phyloP scores from a whole-genome alignment of 2,329 filamentous ascomycete genomes.

The Paraphaeosphaeria minitans region DNA sequence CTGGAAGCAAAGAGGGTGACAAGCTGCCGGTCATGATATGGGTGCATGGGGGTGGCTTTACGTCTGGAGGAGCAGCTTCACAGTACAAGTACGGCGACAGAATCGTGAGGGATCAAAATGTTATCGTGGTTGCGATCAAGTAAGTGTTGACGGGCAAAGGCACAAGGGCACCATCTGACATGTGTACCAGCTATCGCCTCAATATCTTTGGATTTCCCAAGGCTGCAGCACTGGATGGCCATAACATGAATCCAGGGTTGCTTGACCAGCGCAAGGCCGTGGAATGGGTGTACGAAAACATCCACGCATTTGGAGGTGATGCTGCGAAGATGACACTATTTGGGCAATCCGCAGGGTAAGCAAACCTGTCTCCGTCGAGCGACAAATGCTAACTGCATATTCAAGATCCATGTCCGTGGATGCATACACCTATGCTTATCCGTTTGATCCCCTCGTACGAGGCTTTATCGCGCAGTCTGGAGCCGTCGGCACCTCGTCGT shows the following conservation, averaged over 20 bases:
- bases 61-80: conserved; percentile 51
- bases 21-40: conserved; percentile 53
- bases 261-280: conserved; percentile 45
- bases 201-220: conserved; percentile 47
- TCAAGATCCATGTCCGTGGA: conserved; percentile 47
- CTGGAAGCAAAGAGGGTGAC: conserved; percentile 14
- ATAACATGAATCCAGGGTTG: conserved; percentile 42
- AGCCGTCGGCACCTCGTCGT: conserved; percentile 14
- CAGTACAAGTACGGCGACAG: conserved; percentile 53
- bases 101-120: conserved; percentile 50
- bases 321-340: conserved; percentile 43
- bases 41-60: conserved; percentile 54
- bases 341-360: conserved; percentile 40
- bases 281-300: conserved; percentile 48
- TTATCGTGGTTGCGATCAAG: conserved; percentile 50
- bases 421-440: conserved; percentile 55
- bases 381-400: conserved; percentile 3
- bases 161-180: neutral
- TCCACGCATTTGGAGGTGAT: conserved; percentile 39
- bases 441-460: conserved; percentile 53
- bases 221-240: conserved; percentile 29
- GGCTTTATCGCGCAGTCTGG: conserved; percentile 50
- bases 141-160: conserved; percentile 15
- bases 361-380: neutral
- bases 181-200: conserved; percentile 30